Percentiles rank a stretch among this genome's conserved stretches.
Evolutionary conservation across 1,139 yeast genomes (phyloP).

Genomic region (Scheffersomyces titani): DNA sequence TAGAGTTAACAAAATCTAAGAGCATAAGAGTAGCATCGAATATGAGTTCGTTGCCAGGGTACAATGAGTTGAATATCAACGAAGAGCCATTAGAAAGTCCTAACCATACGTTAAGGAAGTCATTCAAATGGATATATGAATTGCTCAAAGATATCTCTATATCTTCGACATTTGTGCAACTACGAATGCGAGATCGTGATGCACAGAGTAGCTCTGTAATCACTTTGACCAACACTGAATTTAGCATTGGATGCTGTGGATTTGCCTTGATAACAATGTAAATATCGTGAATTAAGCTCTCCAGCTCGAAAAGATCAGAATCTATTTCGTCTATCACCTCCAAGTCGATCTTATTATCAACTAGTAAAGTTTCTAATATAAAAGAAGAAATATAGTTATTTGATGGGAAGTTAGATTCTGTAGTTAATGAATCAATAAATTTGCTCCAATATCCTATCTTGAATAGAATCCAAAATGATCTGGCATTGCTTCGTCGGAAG

Average conservation of each 20-base stretch:
- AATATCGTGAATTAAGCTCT: slow-evolving; percentile 5
- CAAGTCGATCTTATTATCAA: slow-evolving; percentile 14
- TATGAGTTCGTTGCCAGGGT: slow-evolving; percentile 32
- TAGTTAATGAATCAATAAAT: slow-evolving; percentile 16
- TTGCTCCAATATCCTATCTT: slow-evolving; percentile 33
- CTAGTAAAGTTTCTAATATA: slow-evolving; percentile 19
- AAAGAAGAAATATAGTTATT: slow-evolving; percentile 14
- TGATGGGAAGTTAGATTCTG: slow-evolving; percentile 9
- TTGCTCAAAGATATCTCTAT: slow-evolving; percentile 10
- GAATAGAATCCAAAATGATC: slow-evolving; percentile 31
- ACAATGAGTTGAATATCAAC: slow-evolving; percentile 30
- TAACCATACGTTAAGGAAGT: slow-evolving; percentile 29
- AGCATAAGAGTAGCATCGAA: slow-evolving; percentile 24
- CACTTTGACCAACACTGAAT: slow-evolving; percentile 21
- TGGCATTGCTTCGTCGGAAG: slow-evolving; percentile 9
- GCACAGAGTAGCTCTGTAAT: slow-evolving; percentile 10
- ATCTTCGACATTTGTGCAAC: slow-evolving; percentile 6
- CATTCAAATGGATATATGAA: slow-evolving; percentile 9
- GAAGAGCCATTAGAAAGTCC: slow-evolving; percentile 17
- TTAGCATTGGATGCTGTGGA: slow-evolving; percentile 27
- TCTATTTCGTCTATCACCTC: slow-evolving; percentile 2
- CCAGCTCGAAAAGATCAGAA: neutral
- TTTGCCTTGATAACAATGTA: slow-evolving; percentile 14
- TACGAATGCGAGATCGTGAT: slow-evolving; percentile 3
- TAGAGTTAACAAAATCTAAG: slow-evolving; percentile 11